These are phyloP conservation scores for Triticum timopheevii DNA, from an alignment of 176 grass and related monocot species.

Conservation along the genomic window DNA sequence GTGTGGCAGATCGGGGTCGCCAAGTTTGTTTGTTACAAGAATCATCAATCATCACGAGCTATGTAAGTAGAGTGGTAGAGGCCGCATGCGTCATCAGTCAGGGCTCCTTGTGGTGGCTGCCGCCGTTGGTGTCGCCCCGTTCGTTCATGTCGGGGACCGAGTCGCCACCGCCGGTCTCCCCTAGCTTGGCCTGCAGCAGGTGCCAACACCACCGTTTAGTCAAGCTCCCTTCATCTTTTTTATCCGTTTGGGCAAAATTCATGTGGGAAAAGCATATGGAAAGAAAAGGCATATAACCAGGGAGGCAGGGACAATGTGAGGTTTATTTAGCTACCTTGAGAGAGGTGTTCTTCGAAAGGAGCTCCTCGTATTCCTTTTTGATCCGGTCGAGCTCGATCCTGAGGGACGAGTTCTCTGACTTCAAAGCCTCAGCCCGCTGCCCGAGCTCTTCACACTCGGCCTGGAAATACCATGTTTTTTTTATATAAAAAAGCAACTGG, in stretches of 20 bases:
- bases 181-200: constrained; percentile 61
- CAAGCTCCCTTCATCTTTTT: neutral
- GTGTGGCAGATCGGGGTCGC: neutral
- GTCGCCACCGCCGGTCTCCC: constrained; percentile 37
- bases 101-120: constrained; percentile 31
- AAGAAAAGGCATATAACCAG: neutral
- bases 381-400: constrained; percentile 75
- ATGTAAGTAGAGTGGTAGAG: neutral
- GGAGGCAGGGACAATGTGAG: neutral
- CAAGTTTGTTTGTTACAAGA: constrained; percentile 11
- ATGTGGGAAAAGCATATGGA: too few relatives aligned
- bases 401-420: constrained; percentile 76
- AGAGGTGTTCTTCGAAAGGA: constrained; percentile 73
- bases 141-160: constrained; percentile 50
- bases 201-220: neutral
- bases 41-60: constrained; percentile 2
- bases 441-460: constrained; percentile 90
- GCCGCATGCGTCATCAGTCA: neutral
- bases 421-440: constrained; percentile 67
- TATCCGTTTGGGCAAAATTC: too few relatives aligned
- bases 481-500: neutral
- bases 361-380: constrained; percentile 72
- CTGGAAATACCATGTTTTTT: constrained; percentile 19
- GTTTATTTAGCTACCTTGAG: constrained; percentile 60
- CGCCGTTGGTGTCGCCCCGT: constrained; percentile 20